Conservation (phyloP, 805 yeast species). For the Huiozyma naganishii region DNA sequence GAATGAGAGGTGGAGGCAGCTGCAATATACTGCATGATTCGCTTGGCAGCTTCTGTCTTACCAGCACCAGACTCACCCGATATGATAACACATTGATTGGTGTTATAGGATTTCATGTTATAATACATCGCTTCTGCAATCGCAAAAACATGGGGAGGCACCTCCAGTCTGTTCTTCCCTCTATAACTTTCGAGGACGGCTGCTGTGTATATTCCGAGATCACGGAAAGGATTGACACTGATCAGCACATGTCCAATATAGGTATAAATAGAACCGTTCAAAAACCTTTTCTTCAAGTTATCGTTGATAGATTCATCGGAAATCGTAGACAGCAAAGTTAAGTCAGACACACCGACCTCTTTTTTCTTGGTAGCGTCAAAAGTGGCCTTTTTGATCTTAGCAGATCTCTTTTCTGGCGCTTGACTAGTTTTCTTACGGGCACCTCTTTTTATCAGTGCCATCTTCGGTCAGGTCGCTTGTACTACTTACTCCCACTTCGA, state of each 20-base stretch:
- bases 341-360: constrained; percentile 96
- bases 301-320: constrained; percentile 89
- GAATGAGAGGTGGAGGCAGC: constrained; percentile 57
- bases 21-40: constrained; percentile 94
- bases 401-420: constrained; percentile 45
- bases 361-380: constrained; percentile 81
- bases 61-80: constrained; percentile 99
- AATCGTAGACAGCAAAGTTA: constrained; percentile 79
- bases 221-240: constrained; percentile 93
- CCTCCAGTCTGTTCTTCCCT: constrained; percentile 90
- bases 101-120: constrained; percentile 86
- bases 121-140: constrained; percentile 96
- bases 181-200: constrained; percentile 63
- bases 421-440: constrained; percentile 44
- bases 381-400: constrained; percentile 71
- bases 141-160: constrained; percentile 96
- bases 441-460: constrained; percentile 75
- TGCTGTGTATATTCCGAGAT: constrained; percentile 87
- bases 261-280: constrained; percentile 83
- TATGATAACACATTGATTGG: constrained; percentile 93
- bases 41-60: constrained; percentile 94
- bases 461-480: constrained; percentile 16
- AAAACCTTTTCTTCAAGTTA: constrained; percentile 78
- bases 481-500: too few species aligned
- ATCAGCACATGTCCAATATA: constrained; percentile 91